Conservation (phyloP, 83 land plant species). For the Larix sibirica region DNA sequence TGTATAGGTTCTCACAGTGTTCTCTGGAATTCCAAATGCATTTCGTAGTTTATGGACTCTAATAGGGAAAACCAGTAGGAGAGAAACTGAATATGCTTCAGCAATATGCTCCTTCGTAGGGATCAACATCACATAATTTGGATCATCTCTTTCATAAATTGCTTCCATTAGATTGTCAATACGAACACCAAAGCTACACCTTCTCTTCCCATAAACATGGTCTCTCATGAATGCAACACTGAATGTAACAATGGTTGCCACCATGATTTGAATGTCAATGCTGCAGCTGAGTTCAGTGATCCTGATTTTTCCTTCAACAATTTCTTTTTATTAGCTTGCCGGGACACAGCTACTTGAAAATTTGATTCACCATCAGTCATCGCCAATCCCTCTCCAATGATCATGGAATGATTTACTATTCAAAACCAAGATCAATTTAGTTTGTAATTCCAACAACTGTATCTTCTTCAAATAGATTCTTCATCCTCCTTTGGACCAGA, state of each 20-base stretch:
- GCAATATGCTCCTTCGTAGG: slow-evolving; percentile 88
- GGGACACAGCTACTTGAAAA: slow-evolving; percentile 83
- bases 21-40: too few species aligned
- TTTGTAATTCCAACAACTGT: slow-evolving; percentile 90
- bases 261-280: slow-evolving; percentile 88
- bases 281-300: slow-evolving; percentile 54
- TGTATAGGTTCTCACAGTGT: too few species aligned
- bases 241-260: slow-evolving; percentile 85
- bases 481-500: slow-evolving; percentile 33
- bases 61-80: too few species aligned
- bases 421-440: slow-evolving; percentile 92
- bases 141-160: slow-evolving; percentile 91
- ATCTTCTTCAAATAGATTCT: slow-evolving; percentile 81
- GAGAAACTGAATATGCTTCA: slow-evolving; percentile 23
- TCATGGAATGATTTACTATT: slow-evolving; percentile 52
- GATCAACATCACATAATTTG: slow-evolving; percentile 89
- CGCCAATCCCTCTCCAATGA: slow-evolving; percentile 35
- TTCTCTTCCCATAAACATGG: slow-evolving; percentile 33
- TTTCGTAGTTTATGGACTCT: too few species aligned
- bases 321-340: slow-evolving; percentile 95
- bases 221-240: slow-evolving; percentile 72
- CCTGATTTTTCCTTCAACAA: slow-evolving; percentile 87
- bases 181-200: slow-evolving; percentile 60
- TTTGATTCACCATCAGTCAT: slow-evolving; percentile 32
- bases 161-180: slow-evolving; percentile 66